Evolutionary conservation across 2,329 filamentous ascomycete species (phyloP).

Genomic region (Ophiostoma montium): DNA sequence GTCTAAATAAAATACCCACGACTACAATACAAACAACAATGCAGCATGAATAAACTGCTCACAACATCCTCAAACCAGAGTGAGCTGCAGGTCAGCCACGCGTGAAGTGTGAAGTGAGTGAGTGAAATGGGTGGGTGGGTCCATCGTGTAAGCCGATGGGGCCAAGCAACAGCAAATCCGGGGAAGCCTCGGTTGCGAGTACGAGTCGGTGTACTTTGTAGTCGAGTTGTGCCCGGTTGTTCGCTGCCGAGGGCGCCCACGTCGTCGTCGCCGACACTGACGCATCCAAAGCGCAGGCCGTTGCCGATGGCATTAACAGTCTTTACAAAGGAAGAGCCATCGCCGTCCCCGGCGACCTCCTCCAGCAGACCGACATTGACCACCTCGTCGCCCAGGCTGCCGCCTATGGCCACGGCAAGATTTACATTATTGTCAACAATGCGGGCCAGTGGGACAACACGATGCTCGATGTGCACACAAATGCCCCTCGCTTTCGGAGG

Average conservation of each 20-base stretch:
- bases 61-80: too few species aligned
- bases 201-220: too few species aligned
- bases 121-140: too few species aligned
- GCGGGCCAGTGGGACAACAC: constrained; percentile 86
- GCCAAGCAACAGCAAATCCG: too few species aligned
- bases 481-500: constrained; percentile 76
- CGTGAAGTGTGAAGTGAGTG: too few species aligned
- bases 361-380: constrained; percentile 55
- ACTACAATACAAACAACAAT: too few species aligned
- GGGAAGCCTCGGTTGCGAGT: too few species aligned
- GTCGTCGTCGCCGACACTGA: constrained; percentile 79
- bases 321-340: constrained; percentile 50
- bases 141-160: too few species aligned
- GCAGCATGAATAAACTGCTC: too few species aligned
- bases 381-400: constrained; percentile 60
- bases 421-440: constrained; percentile 85
- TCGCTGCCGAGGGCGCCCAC: constrained; percentile 77
- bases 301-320: constrained; percentile 60
- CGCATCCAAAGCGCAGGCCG: constrained; percentile 51
- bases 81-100: too few species aligned
- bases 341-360: constrained; percentile 62
- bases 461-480: constrained; percentile 70
- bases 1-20: too few species aligned
- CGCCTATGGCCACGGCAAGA: constrained; percentile 72
- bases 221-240: too few species aligned